Conservation (phyloP, 2,329 filamentous ascomycete genomes). For the Trichoderma semiorbis region DNA sequence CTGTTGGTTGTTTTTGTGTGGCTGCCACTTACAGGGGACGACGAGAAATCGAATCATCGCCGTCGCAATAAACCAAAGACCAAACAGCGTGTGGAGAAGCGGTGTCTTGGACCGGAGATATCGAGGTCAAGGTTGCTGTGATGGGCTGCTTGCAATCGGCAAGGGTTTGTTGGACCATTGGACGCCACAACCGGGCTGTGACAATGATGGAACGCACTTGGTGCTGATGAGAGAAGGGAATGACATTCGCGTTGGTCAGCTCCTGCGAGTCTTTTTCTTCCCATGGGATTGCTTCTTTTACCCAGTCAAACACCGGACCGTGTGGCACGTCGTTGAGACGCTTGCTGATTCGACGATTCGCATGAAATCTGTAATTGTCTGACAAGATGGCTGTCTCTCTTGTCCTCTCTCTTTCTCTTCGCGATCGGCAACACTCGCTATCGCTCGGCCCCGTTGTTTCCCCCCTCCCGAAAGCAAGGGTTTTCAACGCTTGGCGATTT, state of each 20-base stretch:
- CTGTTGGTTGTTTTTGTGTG: not conserved
- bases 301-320: not conserved
- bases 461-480: not conserved
- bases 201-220: not conserved
- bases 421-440: not conserved
- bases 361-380: not conserved
- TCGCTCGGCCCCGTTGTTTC: not conserved
- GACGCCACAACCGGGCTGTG: constrained; percentile 1
- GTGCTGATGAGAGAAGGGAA: not conserved
- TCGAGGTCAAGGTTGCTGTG: not conserved
- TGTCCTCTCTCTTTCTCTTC: not conserved
- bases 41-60: not conserved
- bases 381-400: not conserved
- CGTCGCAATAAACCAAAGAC: not conserved
- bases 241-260: not conserved
- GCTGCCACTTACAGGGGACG: not conserved
- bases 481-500: not conserved
- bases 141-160: constrained; percentile 5
- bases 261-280: not conserved
- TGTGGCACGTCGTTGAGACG: not conserved
- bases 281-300: not conserved
- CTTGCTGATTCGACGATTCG: not conserved
- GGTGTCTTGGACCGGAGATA: not conserved
- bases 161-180: constrained; percentile 14
- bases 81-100: not conserved